Evolutionary conservation across 805 yeast genomes (phyloP).

Genomic region (Wickerhamomyces pijperi): DNA sequence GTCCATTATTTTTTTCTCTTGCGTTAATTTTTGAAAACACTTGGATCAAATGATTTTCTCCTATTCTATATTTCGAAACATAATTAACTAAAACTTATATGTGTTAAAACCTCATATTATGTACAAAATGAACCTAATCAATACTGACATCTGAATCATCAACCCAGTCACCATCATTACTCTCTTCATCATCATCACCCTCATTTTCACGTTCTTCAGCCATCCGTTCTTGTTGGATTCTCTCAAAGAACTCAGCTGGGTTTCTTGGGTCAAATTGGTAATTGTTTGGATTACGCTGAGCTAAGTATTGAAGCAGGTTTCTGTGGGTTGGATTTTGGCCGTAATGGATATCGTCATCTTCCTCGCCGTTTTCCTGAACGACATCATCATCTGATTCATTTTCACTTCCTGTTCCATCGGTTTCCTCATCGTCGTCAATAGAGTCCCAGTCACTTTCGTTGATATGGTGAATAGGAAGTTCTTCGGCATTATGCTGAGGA

Average conservation of each 20-base stretch:
- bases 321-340: neutral
- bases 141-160: neutral
- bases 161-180: neutral
- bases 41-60: too few species aligned
- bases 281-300: neutral
- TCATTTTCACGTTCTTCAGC: neutral
- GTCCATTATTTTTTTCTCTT: slow-evolving; percentile 31
- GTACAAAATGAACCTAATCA: neutral
- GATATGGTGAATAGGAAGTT: neutral
- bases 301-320: neutral
- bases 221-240: neutral
- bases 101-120: too few species aligned
- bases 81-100: too few species aligned
- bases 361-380: neutral
- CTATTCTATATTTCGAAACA: too few species aligned
- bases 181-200: neutral
- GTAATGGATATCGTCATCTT: neutral
- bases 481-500: neutral
- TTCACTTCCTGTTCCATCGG: too few species aligned
- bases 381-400: neutral
- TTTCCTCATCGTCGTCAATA: neutral
- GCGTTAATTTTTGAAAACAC: too few species aligned
- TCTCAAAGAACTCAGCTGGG: too few species aligned
- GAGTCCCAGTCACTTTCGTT: neutral
- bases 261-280: neutral